These are phyloP conservation scores for Primulina tabacum DNA, from an alignment of 257 asterid genomes.

Conservation along the genomic window DNA sequence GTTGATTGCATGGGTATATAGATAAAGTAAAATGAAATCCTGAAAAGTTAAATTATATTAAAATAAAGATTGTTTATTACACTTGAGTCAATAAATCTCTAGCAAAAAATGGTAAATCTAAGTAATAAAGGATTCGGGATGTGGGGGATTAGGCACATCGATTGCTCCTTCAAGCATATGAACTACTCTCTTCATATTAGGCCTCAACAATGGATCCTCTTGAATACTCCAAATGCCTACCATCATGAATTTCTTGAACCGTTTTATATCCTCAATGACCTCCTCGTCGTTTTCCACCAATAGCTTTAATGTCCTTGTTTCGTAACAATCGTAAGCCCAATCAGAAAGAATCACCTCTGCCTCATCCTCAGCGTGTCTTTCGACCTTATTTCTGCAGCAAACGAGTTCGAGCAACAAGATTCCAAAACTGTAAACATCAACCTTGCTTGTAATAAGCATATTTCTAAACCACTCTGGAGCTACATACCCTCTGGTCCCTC, in stretches of 20 bases:
- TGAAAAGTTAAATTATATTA: no score
- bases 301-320: neutral
- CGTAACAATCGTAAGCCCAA: slow-evolving; percentile 29
- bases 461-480: slow-evolving; percentile 36
- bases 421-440: slow-evolving; percentile 37
- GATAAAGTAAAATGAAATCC: no score
- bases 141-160: slow-evolving; percentile 20
- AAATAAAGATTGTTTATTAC: no score
- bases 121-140: slow-evolving; percentile 17
- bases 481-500: slow-evolving; percentile 34
- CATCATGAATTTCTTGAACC: slow-evolving; percentile 27
- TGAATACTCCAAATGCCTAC: slow-evolving; percentile 45
- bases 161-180: slow-evolving; percentile 40
- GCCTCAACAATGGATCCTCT: slow-evolving; percentile 34
- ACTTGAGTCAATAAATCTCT: no score
- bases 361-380: neutral
- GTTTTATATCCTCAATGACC: slow-evolving; percentile 17
- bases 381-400: slow-evolving; percentile 20
- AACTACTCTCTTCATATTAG: slow-evolving; percentile 33
- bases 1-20: no score
- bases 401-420: slow-evolving; percentile 30
- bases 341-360: slow-evolving; percentile 4
- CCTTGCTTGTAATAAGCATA: slow-evolving; percentile 24
- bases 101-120: neutral
- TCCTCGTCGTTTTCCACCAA: slow-evolving; percentile 28